Percentiles rank a stretch among this genome's conserved stretches.
Evolutionary conservation across 2,329 filamentous ascomycete species (phyloP).

Genomic region (Cercospora sp.): DNA sequence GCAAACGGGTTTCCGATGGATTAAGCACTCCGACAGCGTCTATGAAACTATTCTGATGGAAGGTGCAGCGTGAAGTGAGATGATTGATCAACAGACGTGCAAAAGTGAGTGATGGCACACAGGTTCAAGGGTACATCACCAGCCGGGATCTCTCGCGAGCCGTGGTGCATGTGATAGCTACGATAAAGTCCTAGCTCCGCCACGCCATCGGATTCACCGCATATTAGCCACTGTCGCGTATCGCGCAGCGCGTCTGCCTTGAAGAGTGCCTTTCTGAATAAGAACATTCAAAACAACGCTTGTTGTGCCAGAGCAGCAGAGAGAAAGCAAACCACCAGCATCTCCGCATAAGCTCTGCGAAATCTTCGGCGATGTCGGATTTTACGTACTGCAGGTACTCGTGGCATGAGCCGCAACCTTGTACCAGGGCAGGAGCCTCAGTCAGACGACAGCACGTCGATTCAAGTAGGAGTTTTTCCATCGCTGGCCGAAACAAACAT

Average conservation of each 20-base stretch:
- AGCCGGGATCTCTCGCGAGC: conserved; percentile 5
- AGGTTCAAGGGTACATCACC: background rate
- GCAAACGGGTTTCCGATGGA: background rate
- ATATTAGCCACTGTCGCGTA: conserved; percentile 5
- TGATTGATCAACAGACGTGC: conserved; percentile 1
- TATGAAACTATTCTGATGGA: background rate
- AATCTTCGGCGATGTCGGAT: conserved; percentile 1
- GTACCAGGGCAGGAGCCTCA: background rate
- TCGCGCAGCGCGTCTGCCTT: background rate
- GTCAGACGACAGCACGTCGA: background rate
- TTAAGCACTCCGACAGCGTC: background rate
- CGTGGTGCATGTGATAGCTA: conserved; percentile 5
- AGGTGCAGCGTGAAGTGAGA: background rate
- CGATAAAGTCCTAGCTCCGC: conserved; percentile 5
- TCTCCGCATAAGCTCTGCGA: conserved; percentile 1
- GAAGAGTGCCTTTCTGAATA: background rate
- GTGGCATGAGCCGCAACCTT: conserved; percentile 14
- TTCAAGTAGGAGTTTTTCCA: too few relatives aligned
- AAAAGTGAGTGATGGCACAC: conserved; percentile 5
- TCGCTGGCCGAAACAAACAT: too few relatives aligned
- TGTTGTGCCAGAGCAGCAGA: background rate
- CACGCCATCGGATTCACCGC: conserved; percentile 4
- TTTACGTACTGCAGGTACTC: conserved; percentile 13
- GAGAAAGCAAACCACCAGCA: background rate
- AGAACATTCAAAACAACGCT: background rate